A percentile compares a stretch with the other conserved stretches of the same genome.
phyloP scores from a whole-genome alignment of 2,329 filamentous ascomycete genomes.

The Diatrype stigma region DNA sequence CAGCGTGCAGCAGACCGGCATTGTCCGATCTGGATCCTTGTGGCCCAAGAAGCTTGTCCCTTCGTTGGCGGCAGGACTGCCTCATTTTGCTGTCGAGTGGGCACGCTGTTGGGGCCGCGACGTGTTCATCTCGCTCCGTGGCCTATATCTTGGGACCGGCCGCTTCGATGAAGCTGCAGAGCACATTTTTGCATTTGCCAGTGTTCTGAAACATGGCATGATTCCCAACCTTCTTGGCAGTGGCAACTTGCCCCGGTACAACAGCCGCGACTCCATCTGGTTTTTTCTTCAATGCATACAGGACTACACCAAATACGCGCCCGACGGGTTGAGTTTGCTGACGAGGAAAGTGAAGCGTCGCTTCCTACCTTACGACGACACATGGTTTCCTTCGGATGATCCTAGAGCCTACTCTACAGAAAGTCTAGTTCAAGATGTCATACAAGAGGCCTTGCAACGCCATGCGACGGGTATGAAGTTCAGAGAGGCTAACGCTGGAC shows the following conservation, averaged over 20 bases:
- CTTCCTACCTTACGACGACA: conserved; percentile 93
- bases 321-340: conserved; percentile 69
- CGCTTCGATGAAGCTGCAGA: conserved; percentile 85
- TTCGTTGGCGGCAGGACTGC: conserved; percentile 84
- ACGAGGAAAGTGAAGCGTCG: conserved; percentile 74
- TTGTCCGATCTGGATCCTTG: conserved; percentile 83
- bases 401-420: conserved; percentile 77
- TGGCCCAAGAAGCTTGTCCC: conserved; percentile 83
- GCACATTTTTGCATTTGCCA: conserved; percentile 91
- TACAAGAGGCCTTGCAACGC: conserved; percentile 89
- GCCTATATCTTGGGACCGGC: conserved; percentile 85
- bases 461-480: conserved; percentile 90
- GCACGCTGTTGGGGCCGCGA: conserved; percentile 96
- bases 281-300: conserved; percentile 97
- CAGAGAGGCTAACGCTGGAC: conserved; percentile 89
- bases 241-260: conserved; percentile 84
- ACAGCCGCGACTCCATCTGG: conserved; percentile 94
- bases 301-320: conserved; percentile 80
- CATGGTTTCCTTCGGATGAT: conserved; percentile 83
- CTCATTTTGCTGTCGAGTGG: conserved; percentile 92
- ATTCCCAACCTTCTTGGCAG: conserved; percentile 90
- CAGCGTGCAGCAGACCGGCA: conserved; percentile 84
- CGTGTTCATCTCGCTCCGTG: conserved; percentile 91
- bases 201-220: conserved; percentile 97
- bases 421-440: conserved; percentile 80